phyloP scores from a whole-genome alignment of 768 basidiomycete species.

The Auriculariales sp. region DNA sequence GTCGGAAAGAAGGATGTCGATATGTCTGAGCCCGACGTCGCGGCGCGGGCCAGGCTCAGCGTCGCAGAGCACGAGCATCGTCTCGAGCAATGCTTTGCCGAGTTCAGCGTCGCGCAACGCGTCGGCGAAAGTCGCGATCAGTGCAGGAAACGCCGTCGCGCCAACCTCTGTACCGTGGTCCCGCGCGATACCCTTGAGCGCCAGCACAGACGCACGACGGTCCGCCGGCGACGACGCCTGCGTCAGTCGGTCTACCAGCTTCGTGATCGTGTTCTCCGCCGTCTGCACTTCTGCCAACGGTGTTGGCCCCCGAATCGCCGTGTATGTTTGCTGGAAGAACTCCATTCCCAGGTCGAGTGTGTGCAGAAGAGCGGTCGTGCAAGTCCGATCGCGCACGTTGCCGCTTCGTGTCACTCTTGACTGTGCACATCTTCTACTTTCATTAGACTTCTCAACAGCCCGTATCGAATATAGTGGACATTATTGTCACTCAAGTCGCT shows the following conservation, averaged over 20 bases:
- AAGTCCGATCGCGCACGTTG: no score
- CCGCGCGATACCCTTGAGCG: conserved; percentile 81
- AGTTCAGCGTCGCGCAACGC: conserved; percentile 85
- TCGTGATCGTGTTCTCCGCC: conserved; percentile 69
- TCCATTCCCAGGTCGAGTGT: no score
- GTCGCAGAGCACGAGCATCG: conserved; percentile 74
- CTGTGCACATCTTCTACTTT: no score
- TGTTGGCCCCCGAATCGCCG: conserved; percentile 70
- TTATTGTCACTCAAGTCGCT: no score
- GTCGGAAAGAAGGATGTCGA: conserved; percentile 60
- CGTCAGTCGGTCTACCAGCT: conserved; percentile 78
- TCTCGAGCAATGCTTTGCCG: conserved; percentile 86
- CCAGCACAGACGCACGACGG: conserved; percentile 81
- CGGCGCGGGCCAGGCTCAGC: conserved; percentile 26
- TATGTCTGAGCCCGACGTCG: conserved; percentile 72
- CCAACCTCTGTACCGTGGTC: conserved; percentile 90
- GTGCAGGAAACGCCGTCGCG: conserved; percentile 54
- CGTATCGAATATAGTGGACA: no score
- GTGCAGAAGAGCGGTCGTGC: no score
- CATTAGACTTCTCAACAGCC: no score
- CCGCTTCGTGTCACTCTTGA: no score
- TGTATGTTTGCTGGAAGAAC: conserved; percentile 74
- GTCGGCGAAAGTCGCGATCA: conserved; percentile 73
- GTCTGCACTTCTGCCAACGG: conserved; percentile 79
- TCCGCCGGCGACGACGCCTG: conserved; percentile 85